Evolutionary conservation across 2,329 filamentous ascomycete genomes (phyloP), one percentile per base, ranked within the genome.

Genomic region (Purpureocillium takamizusanense): DNA sequence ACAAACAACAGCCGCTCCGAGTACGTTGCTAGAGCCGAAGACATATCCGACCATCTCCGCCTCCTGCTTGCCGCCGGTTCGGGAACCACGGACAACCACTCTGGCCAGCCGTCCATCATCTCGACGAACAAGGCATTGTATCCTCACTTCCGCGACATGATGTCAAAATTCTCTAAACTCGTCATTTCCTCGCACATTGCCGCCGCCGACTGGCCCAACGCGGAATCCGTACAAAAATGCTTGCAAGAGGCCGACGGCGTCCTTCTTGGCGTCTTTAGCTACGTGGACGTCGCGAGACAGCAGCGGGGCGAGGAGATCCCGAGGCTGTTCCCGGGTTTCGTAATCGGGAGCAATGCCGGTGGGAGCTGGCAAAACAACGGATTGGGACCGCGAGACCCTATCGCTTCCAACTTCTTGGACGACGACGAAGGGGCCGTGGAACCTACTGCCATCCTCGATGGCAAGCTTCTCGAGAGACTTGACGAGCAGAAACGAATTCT

Each of bases 131-230:
- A 97, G 60, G 86, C 88, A 0, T 69, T 98, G 13, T 97, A 97
- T 55, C 92, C 92, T 17, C 89, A 97, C 61, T 98, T 98, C 63
- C 76, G 92, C 38, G 92, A 97, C 57, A 97, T 97, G 81, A 98
- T 98, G 92, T 97, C 92, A 33, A 89, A 94, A 52, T 98, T 98
- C 60, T 97, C 92, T n/a, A 98, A 98, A 60, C 72, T 98, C 9
- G 92, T 98, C 33, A 81, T 98, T 35, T 98, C 92, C 3, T 97
- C 92, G 12, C 92, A 98, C 57, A 95, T 98, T 56, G 92, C 92
- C 30, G 88, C 90, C 6, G 86, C 90, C 27, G 92, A 98, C 63
- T 97, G 88, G 78, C 89, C 90, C 8, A 88, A 90, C 39, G 81
- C 86, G 13, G 92, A 98, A 60, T 94, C 90, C 1, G 85, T 90